Evolutionary conservation across 176 grass and related monocot genomes (phyloP), one percentile per base, ranked within the genome.

Genomic region (Avena atlantica): DNA sequence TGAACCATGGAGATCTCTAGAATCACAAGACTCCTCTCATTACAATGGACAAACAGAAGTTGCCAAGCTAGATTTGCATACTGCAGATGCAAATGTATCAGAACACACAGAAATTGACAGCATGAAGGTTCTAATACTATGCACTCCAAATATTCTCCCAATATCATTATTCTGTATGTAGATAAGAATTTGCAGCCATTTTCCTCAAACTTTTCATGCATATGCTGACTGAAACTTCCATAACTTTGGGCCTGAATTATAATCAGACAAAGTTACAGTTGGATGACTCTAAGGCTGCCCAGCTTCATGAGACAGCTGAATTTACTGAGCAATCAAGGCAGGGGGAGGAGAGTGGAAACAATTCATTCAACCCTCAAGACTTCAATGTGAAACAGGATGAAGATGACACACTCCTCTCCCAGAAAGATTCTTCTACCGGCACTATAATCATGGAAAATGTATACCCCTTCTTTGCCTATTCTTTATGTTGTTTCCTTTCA

Each of bases 221-320:
- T 79, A 50, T 86, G 40, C 90, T 94, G 86, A 69, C 64, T 60
- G 48, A 90, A 87, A 29, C 37, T 84, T 88, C 66, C 2, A 17
- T 64, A 16, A 81, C 91, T 31, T 83, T 84, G 50, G 71, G 50
- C 14, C n/a, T 94, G 71, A 44, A 85, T 79, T 90, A 90, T 76
- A 92, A 89, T 62, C 25, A 91, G 56, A 64, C 55, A 78, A 83
- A 60, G 66, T 50, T 58, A 55, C 73, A 69, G 14, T 63, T 51
- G 24, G 53, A 61, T 15, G 81, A 80, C 63, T 19, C 34, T 17
- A 84, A 82, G 42, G 12, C 17, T 83, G 71, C 36, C 74, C 20
- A 64, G 72, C 42, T 23, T 58, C 29, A 76, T 3, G 40, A 12
- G 20, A 29, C 25, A 71, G 47, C 40, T 86, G 73, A 90, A 86